Evolutionary conservation across 345 rosid species (phyloP), one percentile per base, ranked within the genome.

Genomic region (Viola odorata): DNA sequence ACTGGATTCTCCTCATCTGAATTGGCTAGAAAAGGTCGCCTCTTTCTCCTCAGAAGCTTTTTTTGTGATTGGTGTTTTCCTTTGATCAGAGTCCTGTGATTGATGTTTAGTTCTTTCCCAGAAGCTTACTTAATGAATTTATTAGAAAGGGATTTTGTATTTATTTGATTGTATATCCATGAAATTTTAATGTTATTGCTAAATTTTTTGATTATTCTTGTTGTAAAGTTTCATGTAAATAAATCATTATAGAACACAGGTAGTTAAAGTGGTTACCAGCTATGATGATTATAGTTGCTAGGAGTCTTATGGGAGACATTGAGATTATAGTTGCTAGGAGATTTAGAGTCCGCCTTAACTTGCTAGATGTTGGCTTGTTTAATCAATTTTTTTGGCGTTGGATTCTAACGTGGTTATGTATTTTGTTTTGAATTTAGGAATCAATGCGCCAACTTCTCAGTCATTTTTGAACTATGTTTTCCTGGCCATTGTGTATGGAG

Each of bases 21-120:
- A 52, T 77, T 88, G 13, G 81, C 85, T 17, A 86, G 78, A 78
- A 84, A 72, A 82, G 89, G 96, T 88, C 49, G 32, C 64, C 49
- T 62, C 38, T 67, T 41, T 53, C 9, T 17, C 4, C 40, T 32
- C 15, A 23, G 32, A 15, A 56, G 60, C 37, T 53, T 2, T 6
- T 53, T 14, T 37, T 23, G 9, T 5, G 32, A 7, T 36, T 32
- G 50, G 12, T 37, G 37, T 50, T 37, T 58, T 7, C 36, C n/a
- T 53, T 16, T 12, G 36, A 5, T 57, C 4, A 37, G 1, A 16
- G 42, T 45, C 6, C 12, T 1, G 11, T 32, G 32, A 23, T 23
- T 23, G 32, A 23, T 23, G 32, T 23, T 23, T 23, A 23, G 32
- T 23, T 23, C 32, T 23, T 23, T 2, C 32, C 2, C 32, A 23